These are phyloP conservation scores for Decorospora gaudefroyi DNA, from an alignment of 2,329 filamentous ascomycete genomes.

Conservation along the genomic window DNA sequence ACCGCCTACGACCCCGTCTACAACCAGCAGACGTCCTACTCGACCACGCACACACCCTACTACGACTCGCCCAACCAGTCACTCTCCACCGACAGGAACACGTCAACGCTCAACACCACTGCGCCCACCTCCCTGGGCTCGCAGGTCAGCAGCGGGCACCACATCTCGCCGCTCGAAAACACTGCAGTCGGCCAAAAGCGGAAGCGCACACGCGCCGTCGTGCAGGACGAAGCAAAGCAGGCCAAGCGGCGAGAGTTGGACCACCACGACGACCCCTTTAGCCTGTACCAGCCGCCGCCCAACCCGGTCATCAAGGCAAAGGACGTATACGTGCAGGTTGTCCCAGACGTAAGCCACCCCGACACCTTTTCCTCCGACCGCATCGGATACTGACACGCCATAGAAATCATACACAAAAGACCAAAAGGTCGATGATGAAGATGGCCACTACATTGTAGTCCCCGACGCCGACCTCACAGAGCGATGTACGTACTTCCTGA, in stretches of 20 bases:
- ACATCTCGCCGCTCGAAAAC: conserved; percentile 66
- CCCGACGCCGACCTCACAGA: conserved; percentile 85
- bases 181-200: conserved; percentile 79
- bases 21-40: conserved; percentile 71
- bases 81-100: conserved; percentile 80
- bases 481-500: conserved; percentile 69
- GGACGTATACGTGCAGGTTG: conserved; percentile 61
- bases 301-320: conserved; percentile 89
- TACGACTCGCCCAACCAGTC: conserved; percentile 71
- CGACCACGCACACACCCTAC: conserved; percentile 72
- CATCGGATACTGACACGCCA: conserved; percentile 19
- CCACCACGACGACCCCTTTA: conserved; percentile 67
- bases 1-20: conserved; percentile 71
- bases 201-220: conserved; percentile 81
- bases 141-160: conserved; percentile 61
- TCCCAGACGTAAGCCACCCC: conserved; percentile 60
- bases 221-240: conserved; percentile 76
- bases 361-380: conserved; percentile 9
- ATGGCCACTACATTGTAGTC: conserved; percentile 94
- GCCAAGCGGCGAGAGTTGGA: conserved; percentile 69
- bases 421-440: conserved; percentile 89
- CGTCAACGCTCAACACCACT: conserved; percentile 79
- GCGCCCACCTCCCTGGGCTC: conserved; percentile 86
- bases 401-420: conserved; percentile 57
- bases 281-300: conserved; percentile 82